These are phyloP conservation scores for Claviceps monticola DNA, from an alignment of 2,329 filamentous ascomycete genomes.

Conservation along the genomic window DNA sequence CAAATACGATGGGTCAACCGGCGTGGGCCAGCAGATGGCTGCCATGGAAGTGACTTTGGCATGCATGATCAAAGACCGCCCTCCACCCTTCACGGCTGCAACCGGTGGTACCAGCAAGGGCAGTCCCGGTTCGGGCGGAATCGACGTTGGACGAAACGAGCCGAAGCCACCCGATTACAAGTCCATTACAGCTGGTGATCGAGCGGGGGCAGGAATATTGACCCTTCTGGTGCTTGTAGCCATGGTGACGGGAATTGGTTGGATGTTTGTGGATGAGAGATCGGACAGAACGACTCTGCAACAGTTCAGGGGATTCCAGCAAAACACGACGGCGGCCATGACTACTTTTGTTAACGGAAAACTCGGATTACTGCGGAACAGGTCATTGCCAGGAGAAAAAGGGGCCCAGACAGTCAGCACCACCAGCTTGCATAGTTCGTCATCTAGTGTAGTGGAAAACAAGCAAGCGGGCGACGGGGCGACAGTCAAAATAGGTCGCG, in stretches of 20 bases:
- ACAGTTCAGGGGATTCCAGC: constrained; percentile 17
- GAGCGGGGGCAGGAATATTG: constrained; percentile 51
- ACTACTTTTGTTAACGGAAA: constrained; percentile 6
- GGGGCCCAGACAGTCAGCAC: constrained; percentile 1
- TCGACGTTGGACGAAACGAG: constrained; percentile 28
- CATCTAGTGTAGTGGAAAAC: constrained; percentile 9
- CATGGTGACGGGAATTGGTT: constrained; percentile 38
- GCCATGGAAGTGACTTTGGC: constrained; percentile 51
- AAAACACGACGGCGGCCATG: constrained; percentile 9
- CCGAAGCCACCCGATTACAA: constrained; percentile 13
- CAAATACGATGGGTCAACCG: constrained; percentile 43
- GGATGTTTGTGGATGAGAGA: constrained; percentile 35
- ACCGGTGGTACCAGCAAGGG: constrained; percentile 45
- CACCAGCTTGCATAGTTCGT: constrained; percentile 11
- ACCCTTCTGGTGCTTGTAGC: constrained; percentile 43
- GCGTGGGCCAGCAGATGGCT: constrained; percentile 59
- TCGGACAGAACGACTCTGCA: constrained; percentile 18
- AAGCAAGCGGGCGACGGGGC: constrained; percentile 7
- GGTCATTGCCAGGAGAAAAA: constrained; percentile 12
- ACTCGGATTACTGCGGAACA: constrained; percentile 2
- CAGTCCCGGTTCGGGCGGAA: constrained; percentile 30
- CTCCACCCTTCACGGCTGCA: constrained; percentile 29
- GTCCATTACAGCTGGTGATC: constrained; percentile 41
- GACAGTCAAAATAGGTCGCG: constrained; percentile 9
- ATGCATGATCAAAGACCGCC: constrained; percentile 37